Conservation (phyloP, 1,139 yeast species). For the Blastobotrys petasosporus region DNA sequence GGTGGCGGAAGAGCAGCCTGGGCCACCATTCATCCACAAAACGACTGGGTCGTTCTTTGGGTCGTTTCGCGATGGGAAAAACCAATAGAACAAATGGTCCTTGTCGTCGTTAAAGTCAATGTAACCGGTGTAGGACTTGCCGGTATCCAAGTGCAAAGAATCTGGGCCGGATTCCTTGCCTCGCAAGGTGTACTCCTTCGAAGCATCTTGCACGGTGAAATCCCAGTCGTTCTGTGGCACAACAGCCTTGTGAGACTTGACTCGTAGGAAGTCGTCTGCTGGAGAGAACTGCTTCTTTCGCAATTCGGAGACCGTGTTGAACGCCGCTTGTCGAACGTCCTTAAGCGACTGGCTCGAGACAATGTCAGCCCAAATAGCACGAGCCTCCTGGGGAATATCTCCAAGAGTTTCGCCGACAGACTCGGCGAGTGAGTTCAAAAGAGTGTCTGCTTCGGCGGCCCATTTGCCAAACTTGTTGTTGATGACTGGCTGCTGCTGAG, state of each 20-base stretch:
- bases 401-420: not conserved
- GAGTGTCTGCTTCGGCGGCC: not conserved
- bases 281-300: not conserved
- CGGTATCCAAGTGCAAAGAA: conserved; percentile 22
- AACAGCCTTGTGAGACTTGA: not conserved
- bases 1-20: conserved; percentile 66
- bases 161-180: conserved; percentile 9
- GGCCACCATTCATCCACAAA: conserved; percentile 72
- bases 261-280: not conserved
- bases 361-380: not conserved
- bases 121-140: conserved; percentile 60
- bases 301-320: not conserved
- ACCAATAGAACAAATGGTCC: conserved; percentile 80
- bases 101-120: conserved; percentile 70
- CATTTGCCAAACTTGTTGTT: not conserved
- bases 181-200: not conserved
- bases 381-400: not conserved
- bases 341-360: not conserved
- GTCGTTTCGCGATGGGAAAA: conserved; percentile 65
- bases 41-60: conserved; percentile 58
- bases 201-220: conserved; percentile 1
- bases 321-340: not conserved
- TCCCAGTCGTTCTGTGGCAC: conserved; percentile 3
- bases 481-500: not conserved
- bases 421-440: not conserved